phyloP scores from a whole-genome alignment of 202 grass and related monocot genomes.

The Dendrocalamus latiflorus region DNA sequence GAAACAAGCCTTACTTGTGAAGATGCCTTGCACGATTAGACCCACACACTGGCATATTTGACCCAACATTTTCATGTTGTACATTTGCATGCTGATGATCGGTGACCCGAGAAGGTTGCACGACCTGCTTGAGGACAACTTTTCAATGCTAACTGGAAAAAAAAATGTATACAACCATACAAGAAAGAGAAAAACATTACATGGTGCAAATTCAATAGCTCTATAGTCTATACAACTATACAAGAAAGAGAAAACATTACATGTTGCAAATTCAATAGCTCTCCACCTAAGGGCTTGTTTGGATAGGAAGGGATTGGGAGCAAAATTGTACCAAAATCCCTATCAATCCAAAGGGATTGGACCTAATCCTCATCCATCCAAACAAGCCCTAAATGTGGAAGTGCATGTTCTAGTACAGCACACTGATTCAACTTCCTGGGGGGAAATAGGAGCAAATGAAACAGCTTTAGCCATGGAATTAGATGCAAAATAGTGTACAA shows the following conservation, averaged over 20 bases:
- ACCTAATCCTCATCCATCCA: too few relatives aligned
- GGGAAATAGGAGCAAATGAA: conserved; percentile 4
- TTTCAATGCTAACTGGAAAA: not conserved
- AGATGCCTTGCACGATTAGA: conserved; percentile 31
- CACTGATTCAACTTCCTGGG: conserved; percentile 27
- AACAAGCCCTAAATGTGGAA: conserved; percentile 24
- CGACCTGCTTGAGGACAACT: conserved; percentile 22
- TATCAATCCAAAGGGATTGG: too few relatives aligned
- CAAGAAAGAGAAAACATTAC: too few relatives aligned
- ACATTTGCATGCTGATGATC: conserved; percentile 30
- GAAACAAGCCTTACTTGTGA: conserved; percentile 47
- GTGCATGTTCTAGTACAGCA: conserved; percentile 12
- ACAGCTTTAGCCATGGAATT: conserved; percentile 11
- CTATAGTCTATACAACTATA: too few relatives aligned
- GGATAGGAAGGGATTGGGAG: too few relatives aligned
- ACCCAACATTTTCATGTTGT: conserved; percentile 1
- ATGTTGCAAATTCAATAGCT: too few relatives aligned
- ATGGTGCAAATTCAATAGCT: conserved; percentile 31
- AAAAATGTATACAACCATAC: not conserved
- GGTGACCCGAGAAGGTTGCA: conserved; percentile 31
- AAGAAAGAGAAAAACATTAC: not conserved
- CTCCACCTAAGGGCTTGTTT: too few relatives aligned
- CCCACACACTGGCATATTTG: conserved; percentile 21
- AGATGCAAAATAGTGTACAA: not conserved
- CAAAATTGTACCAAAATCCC: too few relatives aligned